phyloP scores from a whole-genome alignment of 73 alveolate species.

The Symbiodinium natans region DNA sequence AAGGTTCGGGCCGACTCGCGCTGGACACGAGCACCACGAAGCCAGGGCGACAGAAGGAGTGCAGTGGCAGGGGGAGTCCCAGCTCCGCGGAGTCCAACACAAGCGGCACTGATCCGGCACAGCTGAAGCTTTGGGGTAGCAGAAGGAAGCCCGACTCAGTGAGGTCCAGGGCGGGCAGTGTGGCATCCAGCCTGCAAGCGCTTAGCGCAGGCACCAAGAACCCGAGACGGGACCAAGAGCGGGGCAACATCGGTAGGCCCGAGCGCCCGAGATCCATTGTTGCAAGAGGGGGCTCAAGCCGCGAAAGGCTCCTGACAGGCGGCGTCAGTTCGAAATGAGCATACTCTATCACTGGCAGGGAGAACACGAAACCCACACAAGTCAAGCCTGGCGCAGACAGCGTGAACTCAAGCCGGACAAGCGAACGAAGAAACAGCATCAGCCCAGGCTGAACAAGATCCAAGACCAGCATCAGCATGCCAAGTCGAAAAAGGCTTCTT shows the following conservation, averaged over 20 bases:
- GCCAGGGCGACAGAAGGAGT: not conserved
- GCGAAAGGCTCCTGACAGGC: not conserved
- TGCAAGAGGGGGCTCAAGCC: not conserved
- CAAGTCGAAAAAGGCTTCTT: not conserved
- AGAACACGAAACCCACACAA: slow-evolving; percentile 37
- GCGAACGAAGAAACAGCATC: not conserved
- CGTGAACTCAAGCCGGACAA: not conserved
- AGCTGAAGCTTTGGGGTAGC: not conserved
- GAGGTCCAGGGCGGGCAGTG: not conserved
- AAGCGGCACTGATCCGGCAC: not conserved
- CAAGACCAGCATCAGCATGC: not conserved
- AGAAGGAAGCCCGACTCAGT: not conserved
- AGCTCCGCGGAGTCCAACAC: not conserved
- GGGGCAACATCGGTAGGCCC: not conserved
- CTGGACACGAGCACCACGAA: not conserved
- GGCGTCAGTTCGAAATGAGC: not conserved
- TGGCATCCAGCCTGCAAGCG: not conserved
- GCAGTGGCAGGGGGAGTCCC: not conserved
- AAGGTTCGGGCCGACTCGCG: not conserved
- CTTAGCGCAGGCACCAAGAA: not conserved
- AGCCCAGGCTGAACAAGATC: not conserved
- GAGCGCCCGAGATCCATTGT: slow-evolving; percentile 22
- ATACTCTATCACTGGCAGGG: slow-evolving; percentile 3
- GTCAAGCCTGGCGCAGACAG: slow-evolving; percentile 26
- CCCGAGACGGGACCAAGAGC: not conserved